These are phyloP conservation scores for Hyphodiscus sp. DNA, from an alignment of 2,329 filamentous ascomycete genomes.

Conservation along the genomic window DNA sequence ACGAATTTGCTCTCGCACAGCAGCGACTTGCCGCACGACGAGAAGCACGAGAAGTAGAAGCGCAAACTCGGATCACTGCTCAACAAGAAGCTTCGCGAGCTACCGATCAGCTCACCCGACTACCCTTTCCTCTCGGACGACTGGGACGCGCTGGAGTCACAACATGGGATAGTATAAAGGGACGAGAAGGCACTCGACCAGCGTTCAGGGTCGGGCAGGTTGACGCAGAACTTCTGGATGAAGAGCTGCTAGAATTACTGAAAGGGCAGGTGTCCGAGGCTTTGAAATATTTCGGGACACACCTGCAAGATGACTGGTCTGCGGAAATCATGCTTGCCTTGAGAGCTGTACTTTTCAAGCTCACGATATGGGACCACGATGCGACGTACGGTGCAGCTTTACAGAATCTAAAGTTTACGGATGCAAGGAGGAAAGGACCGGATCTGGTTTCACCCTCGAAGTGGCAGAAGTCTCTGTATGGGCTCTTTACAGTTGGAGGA, in stretches of 20 bases:
- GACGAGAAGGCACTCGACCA: slow-evolving; percentile 72
- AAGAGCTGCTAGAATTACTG: slow-evolving; percentile 81
- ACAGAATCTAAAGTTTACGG: slow-evolving; percentile 85
- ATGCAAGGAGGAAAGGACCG: slow-evolving; percentile 62
- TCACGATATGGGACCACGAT: slow-evolving; percentile 94
- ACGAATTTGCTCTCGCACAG: slow-evolving; percentile 76
- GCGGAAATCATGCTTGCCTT: slow-evolving; percentile 76
- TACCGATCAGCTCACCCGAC: slow-evolving; percentile 46
- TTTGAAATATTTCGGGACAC: slow-evolving; percentile 75
- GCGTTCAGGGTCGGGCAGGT: slow-evolving; percentile 93
- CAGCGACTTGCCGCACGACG: slow-evolving; percentile 78
- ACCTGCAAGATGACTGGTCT: slow-evolving; percentile 79
- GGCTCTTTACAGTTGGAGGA: slow-evolving; percentile 77
- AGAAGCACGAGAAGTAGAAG: slow-evolving; percentile 63
- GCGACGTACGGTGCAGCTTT: slow-evolving; percentile 90
- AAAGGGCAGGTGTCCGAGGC: slow-evolving; percentile 82
- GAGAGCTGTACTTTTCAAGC: slow-evolving; percentile 79
- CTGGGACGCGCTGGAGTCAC: slow-evolving; percentile 42
- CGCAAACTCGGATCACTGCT: slow-evolving; percentile 48
- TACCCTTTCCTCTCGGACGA: slow-evolving; percentile 58
- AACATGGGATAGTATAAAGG: slow-evolving; percentile 65
- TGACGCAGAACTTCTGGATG: slow-evolving; percentile 89
- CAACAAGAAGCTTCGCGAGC: slow-evolving; percentile 47
- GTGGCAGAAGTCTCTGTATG: slow-evolving; percentile 80
- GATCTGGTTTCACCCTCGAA: slow-evolving; percentile 65